A percentile compares a stretch with the other conserved stretches of the same genome.
Evolutionary conservation across 2,329 filamentous ascomycete species (phyloP).

Genomic region (Sporothrix mexicana): DNA sequence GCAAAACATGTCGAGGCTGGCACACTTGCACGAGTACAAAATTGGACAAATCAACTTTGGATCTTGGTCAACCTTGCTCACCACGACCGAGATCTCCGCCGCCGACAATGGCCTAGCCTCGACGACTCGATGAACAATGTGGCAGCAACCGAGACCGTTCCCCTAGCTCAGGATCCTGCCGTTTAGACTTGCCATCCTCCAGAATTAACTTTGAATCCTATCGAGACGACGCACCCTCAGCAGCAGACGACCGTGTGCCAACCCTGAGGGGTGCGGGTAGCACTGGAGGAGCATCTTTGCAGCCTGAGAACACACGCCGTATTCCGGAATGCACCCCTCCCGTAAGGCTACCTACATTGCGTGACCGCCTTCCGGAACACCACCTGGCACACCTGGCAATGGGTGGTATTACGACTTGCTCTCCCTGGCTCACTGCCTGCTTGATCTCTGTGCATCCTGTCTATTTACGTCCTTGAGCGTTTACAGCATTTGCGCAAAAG

Average conservation of each 20-base stretch:
- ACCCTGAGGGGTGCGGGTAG: neutral
- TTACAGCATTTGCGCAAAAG: constrained; percentile 27
- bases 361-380: constrained; percentile 3
- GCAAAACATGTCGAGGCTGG: too few relatives aligned
- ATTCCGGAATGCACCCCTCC: constrained; percentile 7
- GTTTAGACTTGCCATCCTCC: constrained; percentile 19
- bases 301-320: neutral
- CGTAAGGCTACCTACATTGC: constrained; percentile 14
- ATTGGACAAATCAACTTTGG: too few relatives aligned
- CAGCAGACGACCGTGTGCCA: too few relatives aligned
- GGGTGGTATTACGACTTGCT: neutral
- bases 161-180: neutral
- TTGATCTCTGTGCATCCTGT: constrained; percentile 27
- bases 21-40: constrained; percentile 1
- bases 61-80: too few relatives aligned
- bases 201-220: neutral
- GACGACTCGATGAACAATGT: neutral
- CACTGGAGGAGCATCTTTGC: neutral
- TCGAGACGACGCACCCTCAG: neutral
- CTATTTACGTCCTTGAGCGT: constrained; percentile 19
- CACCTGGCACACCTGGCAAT: constrained; percentile 9
- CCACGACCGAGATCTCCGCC: neutral
- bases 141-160: neutral
- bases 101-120: neutral
- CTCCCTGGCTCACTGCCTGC: neutral